Evolutionary conservation across 805 yeast genomes (phyloP).

Genomic region (Saccharomycopsis fodiens): DNA sequence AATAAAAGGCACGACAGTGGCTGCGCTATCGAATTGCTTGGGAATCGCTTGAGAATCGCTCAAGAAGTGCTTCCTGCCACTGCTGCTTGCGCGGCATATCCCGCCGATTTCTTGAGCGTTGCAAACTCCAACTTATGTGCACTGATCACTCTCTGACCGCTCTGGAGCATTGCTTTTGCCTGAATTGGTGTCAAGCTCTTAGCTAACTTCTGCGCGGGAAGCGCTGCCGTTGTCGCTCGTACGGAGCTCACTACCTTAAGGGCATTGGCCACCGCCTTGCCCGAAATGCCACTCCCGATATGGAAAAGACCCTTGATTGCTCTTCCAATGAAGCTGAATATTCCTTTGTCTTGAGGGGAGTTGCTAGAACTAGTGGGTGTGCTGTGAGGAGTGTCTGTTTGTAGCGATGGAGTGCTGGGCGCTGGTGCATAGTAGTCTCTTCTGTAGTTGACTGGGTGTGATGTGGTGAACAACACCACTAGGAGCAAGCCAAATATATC

Average conservation of each 20-base stretch:
- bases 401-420: conserved; percentile 3
- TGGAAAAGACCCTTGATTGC: conserved; percentile 7
- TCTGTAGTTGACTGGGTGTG: not conserved
- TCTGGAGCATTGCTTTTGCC: not conserved
- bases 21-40: too few relatives aligned
- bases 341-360: conserved; percentile 9
- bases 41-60: too few relatives aligned
- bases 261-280: conserved; percentile 9
- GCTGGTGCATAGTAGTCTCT: conserved; percentile 12
- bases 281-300: conserved; percentile 6
- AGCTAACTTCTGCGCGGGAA: conserved; percentile 6
- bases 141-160: not conserved
- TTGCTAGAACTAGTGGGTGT: not conserved
- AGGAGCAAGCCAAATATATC: not conserved
- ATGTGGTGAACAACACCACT: not conserved
- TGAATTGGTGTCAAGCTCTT: conserved; percentile 1
- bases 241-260: conserved; percentile 2
- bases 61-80: too few relatives aligned
- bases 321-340: conserved; percentile 11
- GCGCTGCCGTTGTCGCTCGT: not conserved
- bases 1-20: too few relatives aligned
- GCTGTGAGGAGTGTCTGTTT: too few relatives aligned
- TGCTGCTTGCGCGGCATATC: too few relatives aligned
- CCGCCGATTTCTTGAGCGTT: too few relatives aligned
- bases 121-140: not conserved